Percentiles rank a stretch among this genome's conserved stretches.
Evolutionary conservation across 441 rosid genomes (phyloP).

Genomic region (Lepidium campestre): DNA sequence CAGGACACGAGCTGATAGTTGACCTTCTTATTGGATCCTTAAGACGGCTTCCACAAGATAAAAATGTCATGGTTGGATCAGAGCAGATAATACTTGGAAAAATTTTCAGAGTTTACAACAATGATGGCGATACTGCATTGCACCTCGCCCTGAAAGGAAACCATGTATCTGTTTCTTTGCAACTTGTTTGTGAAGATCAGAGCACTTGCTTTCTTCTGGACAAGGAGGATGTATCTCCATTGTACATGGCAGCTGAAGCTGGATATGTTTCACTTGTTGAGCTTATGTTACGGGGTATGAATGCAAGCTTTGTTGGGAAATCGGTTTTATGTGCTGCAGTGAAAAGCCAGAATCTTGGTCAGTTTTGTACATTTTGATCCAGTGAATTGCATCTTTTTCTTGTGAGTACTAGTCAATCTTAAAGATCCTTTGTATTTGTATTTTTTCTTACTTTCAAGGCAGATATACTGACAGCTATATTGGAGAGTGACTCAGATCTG

Average conservation of each 20-base stretch:
- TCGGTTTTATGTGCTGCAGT: neutral
- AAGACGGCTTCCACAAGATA: neutral
- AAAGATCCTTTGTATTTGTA: neutral
- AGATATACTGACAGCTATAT: neutral
- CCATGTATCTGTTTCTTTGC: constrained; percentile 7
- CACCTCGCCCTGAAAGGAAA: constrained; percentile 7
- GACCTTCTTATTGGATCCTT: neutral
- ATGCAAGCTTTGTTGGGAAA: constrained; percentile 16
- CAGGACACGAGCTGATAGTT: constrained; percentile 1
- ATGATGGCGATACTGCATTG: constrained; percentile 14
- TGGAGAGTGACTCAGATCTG: constrained; percentile 13
- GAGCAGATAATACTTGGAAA: neutral
- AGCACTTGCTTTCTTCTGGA: constrained; percentile 8
- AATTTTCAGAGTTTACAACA: neutral
- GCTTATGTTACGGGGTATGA: constrained; percentile 14
- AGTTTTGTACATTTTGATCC: neutral
- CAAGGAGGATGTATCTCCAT: constrained; percentile 5
- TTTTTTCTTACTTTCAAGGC: neutral
- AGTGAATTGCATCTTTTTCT: constrained; percentile 19
- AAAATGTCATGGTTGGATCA: neutral
- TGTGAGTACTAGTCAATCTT: too few species aligned
- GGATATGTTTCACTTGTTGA: constrained; percentile 12
- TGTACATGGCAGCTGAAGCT: constrained; percentile 5
- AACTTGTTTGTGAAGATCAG: neutral
- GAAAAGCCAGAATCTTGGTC: constrained; percentile 2